Evolutionary conservation across 495 filamentous ascomycete genomes (phyloP), one percentile per base, ranked within the genome.

Genomic region (Rostrohypoxylon terebratum): DNA sequence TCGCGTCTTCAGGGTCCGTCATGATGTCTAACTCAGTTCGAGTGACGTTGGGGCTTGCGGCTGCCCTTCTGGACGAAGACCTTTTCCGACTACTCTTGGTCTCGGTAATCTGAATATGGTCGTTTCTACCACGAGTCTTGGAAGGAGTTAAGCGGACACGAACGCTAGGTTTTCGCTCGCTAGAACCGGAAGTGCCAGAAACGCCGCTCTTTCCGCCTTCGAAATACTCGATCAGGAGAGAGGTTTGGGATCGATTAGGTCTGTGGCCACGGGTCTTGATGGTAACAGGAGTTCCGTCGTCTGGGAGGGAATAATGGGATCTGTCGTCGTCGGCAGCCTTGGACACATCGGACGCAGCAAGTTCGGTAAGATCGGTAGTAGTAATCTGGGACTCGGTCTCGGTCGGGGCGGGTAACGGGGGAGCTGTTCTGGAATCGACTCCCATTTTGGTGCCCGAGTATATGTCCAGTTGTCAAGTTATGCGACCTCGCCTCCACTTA

Each of bases 221-320:
- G 77, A 98, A 99, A 80, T 98, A 98, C 81, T 99, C 96, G 77
- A 99, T 99, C 77, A 99, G 84, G 57, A 99, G 87, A 55, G 93
- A 97, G 44, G 96, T 97, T 79, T 96, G 94, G 53, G 93, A 96
- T 74, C 85, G 88, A 74, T 86, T 86, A 54, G 82, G 80, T 66
- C 84, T 88, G 69, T 89, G 89, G 69, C 87, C 87, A 67, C 86
- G 83, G 66, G 94, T 95, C 75, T 90, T 84, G 74, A 98, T 95
- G 59, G 92, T 98, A 72, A 98, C 87, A 42, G 93, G 92, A 68
- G 92, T 94, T 75, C 96, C 96, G 89, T 99, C 95, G 80, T 97
- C 95, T 23, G 94, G 96, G 63, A 99, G 89, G 51, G 92, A 95
- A 83, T 96, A 97, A 60, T 92, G 83, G 9, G 85, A 87, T 70